Percentiles rank a stretch among this genome's conserved stretches.
Conservation (phyloP, 176 grass and related monocot species). For the Rhynchospora pubera region DNA sequence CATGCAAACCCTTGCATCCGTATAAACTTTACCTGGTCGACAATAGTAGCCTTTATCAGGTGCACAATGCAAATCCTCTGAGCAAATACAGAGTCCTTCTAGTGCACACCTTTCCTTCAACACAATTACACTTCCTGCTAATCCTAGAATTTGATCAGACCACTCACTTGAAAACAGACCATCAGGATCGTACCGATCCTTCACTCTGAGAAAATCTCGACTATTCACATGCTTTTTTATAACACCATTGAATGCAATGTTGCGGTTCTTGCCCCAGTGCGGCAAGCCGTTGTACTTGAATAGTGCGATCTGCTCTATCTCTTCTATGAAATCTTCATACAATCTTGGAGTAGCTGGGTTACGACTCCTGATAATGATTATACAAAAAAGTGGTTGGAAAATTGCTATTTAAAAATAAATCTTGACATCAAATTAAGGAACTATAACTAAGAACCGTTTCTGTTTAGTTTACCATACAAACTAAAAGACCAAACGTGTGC, state of each 20-base stretch:
- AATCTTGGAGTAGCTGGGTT: conserved; percentile 8
- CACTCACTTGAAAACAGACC: conserved; percentile 38
- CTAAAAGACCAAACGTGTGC: background rate
- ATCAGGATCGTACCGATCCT: conserved; percentile 25
- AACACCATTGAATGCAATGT: conserved; percentile 20
- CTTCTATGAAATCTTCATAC: conserved; percentile 27
- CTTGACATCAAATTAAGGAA: background rate
- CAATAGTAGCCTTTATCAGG: conserved; percentile 39
- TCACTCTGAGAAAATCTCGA: conserved; percentile 4
- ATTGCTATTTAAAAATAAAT: background rate
- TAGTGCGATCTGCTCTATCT: conserved; percentile 26
- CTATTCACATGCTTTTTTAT: background rate
- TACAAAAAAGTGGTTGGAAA: background rate
- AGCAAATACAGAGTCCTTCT: conserved; percentile 55
- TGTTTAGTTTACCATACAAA: background rate
- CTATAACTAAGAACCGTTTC: background rate
- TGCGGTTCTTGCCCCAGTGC: conserved; percentile 23
- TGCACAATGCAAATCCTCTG: conserved; percentile 33
- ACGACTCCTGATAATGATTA: background rate
- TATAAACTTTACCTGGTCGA: conserved; percentile 32
- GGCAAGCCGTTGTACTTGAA: conserved; percentile 22
- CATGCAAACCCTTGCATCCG: conserved; percentile 30
- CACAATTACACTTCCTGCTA: conserved; percentile 18
- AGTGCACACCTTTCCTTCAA: conserved; percentile 37
- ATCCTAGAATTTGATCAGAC: conserved; percentile 32